These are phyloP conservation scores for Lactuca saligna DNA, from an alignment of 129 eudicot species.

Conservation along the genomic window DNA sequence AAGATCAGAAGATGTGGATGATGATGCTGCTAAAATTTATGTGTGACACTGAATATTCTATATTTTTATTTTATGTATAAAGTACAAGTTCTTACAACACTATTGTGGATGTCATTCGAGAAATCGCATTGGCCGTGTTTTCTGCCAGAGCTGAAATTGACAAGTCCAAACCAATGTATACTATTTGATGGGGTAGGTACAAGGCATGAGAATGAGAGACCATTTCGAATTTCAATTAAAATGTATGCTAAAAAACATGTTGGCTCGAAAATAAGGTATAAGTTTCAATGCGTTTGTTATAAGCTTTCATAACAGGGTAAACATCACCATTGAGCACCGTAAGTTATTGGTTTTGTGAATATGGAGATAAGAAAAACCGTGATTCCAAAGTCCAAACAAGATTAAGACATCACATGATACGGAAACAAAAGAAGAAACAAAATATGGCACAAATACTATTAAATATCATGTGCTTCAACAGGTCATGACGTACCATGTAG, in stretches of 20 bases:
- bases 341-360: conserved; percentile 5
- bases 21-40: background rate
- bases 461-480: conserved; percentile 36
- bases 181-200: background rate
- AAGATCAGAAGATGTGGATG: conserved; percentile 30
- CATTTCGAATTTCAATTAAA: background rate
- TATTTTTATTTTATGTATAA: background rate
- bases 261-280: conserved; percentile 3
- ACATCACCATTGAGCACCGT: no score
- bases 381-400: conserved; percentile 14
- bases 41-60: background rate
- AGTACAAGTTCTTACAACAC: background rate
- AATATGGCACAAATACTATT: conserved; percentile 15
- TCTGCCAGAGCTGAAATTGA: background rate
- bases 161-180: background rate
- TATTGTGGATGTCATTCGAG: background rate
- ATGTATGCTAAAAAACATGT: background rate
- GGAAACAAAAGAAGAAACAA: conserved; percentile 34
- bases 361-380: conserved; percentile 9
- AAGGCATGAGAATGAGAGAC: background rate
- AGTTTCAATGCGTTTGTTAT: background rate
- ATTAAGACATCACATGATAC: conserved; percentile 29
- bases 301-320: background rate
- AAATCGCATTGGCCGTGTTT: background rate
- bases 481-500: conserved; percentile 30